These are phyloP conservation scores for Ogataea methanolica DNA, from an alignment of 805 yeast genomes.

Conservation along the genomic window DNA sequence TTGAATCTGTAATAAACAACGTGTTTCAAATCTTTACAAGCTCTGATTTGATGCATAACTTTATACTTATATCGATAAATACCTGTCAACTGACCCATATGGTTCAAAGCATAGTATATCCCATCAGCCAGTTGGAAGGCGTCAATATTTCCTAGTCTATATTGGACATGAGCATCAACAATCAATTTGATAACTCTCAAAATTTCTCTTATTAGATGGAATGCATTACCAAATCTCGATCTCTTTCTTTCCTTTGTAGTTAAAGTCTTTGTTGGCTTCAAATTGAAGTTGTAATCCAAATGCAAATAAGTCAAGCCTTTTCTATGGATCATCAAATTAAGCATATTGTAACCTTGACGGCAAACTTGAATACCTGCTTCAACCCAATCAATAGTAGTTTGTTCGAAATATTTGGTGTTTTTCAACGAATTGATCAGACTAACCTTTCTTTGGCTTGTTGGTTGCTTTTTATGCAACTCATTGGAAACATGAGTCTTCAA, in stretches of 20 bases:
- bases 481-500: constrained; percentile 70
- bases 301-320: constrained; percentile 90
- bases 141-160: constrained; percentile 83
- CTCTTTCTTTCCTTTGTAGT: constrained; percentile 95
- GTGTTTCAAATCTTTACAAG: constrained; percentile 93
- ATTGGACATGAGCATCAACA: constrained; percentile 93
- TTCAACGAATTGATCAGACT: constrained; percentile 62
- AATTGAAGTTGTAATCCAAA: constrained; percentile 89
- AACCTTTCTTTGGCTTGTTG: constrained; percentile 43
- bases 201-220: constrained; percentile 88
- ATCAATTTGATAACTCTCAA: constrained; percentile 76
- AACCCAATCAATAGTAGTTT: constrained; percentile 94
- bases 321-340: constrained; percentile 82
- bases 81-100: constrained; percentile 94
- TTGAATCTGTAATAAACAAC: constrained; percentile 84
- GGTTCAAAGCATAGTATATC: constrained; percentile 82
- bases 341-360: constrained; percentile 90
- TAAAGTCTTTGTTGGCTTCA: constrained; percentile 93
- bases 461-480: constrained; percentile 51
- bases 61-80: constrained; percentile 94
- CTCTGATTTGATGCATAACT: constrained; percentile 97
- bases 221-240: constrained; percentile 94
- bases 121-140: constrained; percentile 96
- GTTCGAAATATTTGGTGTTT: constrained; percentile 83
- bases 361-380: constrained; percentile 96